Evolutionary conservation across 2,329 filamentous ascomycete species (phyloP), one percentile per base, ranked within the genome.

Genomic region (Diplodia intermedia): DNA sequence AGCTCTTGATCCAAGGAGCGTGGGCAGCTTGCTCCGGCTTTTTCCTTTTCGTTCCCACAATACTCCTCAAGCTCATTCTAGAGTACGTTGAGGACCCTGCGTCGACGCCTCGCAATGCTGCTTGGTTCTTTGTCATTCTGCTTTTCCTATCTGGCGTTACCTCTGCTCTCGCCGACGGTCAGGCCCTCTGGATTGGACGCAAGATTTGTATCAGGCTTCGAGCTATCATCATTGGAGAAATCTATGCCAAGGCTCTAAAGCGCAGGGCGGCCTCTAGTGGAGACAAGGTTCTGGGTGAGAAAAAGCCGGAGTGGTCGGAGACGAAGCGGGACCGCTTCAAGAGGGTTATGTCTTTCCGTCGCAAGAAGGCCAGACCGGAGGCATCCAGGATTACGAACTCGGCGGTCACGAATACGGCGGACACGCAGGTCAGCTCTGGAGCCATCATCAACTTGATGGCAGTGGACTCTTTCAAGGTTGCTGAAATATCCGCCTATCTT

Each of bases 361-460:
- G 90, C 12, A 88, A 88, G 76, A 85, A 85, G 74, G 75, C 73
- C 33, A 72, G 72, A 9, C 79, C 79, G 2, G 78, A 84, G 68
- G 82, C 83, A 66, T 82, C 83, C 69, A 79, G 83, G 67, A 74
- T 80, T 38, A 76, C 78, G 57, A 55, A 72, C 11, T 6, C 65
- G 9, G 15, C 53, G n/a, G 72, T 77, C 2, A 70, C 76, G 26
- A 20, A 36, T 26, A 70, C 70, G 49, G 72, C 78, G 38, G 90
- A 93, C 70, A 86, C 90, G 68, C 93, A 97, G 81, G 94, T 93
- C 49, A 97, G 95, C 70, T 86, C 96, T 62, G 95, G 96, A 70
- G 97, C 95, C n/a, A 97, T 99, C 75, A 99, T 99, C 83, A 99
- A 98, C 79, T 84, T 99, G 72, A 99, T 99, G 95, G 96, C 95